These are phyloP conservation scores for Cytospora leucostoma DNA, from an alignment of 2,329 filamentous ascomycete genomes.

Conservation along the genomic window DNA sequence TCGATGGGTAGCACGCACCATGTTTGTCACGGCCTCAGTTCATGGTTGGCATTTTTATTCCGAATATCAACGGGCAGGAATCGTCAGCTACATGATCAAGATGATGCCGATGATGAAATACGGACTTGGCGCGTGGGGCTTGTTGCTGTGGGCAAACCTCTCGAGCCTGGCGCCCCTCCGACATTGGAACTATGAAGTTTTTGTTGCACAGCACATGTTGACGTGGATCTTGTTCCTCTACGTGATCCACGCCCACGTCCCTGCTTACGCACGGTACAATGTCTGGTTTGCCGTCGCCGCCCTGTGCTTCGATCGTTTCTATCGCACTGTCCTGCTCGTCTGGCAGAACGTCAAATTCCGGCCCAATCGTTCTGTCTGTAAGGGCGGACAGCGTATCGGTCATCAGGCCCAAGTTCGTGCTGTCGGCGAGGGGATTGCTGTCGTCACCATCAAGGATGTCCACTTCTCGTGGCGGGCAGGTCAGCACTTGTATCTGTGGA, in stretches of 20 bases:
- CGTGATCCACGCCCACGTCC: constrained; percentile 65
- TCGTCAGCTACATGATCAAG: constrained; percentile 58
- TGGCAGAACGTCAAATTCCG: constrained; percentile 55
- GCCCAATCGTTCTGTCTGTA: constrained; percentile 45
- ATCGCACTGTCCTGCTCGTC: constrained; percentile 49
- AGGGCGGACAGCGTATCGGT: constrained; percentile 52
- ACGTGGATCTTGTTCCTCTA: constrained; percentile 64
- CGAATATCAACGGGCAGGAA: constrained; percentile 62
- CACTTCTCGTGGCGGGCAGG: constrained; percentile 61
- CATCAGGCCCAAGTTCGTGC: constrained; percentile 52
- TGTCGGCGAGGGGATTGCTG: constrained; percentile 54
- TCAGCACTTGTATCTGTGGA: constrained; percentile 63
- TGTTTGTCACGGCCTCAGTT: constrained; percentile 67
- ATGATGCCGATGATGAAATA: constrained; percentile 67
- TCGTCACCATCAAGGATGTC: constrained; percentile 61
- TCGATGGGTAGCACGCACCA: constrained; percentile 69
- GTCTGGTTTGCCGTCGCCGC: constrained; percentile 67
- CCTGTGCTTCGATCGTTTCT: constrained; percentile 63
- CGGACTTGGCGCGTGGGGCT: constrained; percentile 66
- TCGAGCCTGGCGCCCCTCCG: constrained; percentile 65
- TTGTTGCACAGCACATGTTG: constrained; percentile 67
- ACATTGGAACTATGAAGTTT: constrained; percentile 68
- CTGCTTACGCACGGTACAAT: constrained; percentile 58
- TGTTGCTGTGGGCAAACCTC: constrained; percentile 66
- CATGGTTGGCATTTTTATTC: constrained; percentile 71